Evolutionary conservation across 75 land plant species (phyloP), one percentile per base, ranked within the genome.

Genomic region (Sequoia sempervirens): DNA sequence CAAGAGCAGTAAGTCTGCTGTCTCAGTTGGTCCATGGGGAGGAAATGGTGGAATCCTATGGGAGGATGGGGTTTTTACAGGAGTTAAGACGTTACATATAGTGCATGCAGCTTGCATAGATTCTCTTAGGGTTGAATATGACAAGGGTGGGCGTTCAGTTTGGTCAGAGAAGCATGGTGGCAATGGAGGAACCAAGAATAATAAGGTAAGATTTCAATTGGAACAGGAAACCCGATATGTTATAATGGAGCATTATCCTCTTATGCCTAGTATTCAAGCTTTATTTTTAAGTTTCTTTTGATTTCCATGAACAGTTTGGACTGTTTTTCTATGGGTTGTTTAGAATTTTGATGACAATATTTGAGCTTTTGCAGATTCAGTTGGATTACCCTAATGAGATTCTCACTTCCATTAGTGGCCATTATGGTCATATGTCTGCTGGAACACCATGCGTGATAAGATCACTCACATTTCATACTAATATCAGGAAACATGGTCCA

Each of bases 401-500:
- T 6, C 84, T 92, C 9, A 92, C 37, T 12, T 85, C 86, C 61
- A 56, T 92, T 2, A 83, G 82, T 61, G 93, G 93, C 18, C 88
- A 92, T 66, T 90, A 84, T 75, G 84, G 92, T 46, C 9, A 72
- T 18, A 43, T 85, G 26, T 75, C 43, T 5, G 50, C 82, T 3
- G 78, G 73, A 7, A 18, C 37, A 0, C 11, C 58, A 1, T 46
- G 54, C 37, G 87, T 82, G 26, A 76, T 92, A 32, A 84, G 58
- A 81, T 90, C 91, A 4, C 61, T 92, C 14, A 86, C 90, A 64
- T 87, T 92, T 75, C 74, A 90, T n/a, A 88, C 87, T 2, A 90
- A 43, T 28, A 0, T 83, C 7, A 82, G 86, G 5, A 90, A 83
- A 41, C 88, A 82, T 61, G 93, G 91, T 53, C 93, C 93, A 17